Conservation (phyloP, 2,329 filamentous ascomycete genomes). For the Neonectria punicea region DNA sequence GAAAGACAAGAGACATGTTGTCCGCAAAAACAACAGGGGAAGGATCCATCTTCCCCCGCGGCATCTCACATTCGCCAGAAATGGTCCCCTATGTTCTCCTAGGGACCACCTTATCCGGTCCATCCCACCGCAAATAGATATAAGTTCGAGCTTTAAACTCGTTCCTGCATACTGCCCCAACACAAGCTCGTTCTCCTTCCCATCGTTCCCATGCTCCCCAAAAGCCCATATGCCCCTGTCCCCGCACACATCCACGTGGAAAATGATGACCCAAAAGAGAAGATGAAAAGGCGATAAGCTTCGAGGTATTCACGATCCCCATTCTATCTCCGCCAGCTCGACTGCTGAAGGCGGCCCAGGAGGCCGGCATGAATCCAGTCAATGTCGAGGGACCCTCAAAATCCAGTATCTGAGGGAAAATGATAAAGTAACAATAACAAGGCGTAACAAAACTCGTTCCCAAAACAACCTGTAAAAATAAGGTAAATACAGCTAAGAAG, state of each 20-base stretch:
- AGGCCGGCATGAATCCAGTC: not conserved
- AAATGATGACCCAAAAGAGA: not conserved
- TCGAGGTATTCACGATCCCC: not conserved
- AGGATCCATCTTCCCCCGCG: not conserved
- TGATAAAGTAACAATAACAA: conserved; percentile 6
- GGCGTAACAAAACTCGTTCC: conserved; percentile 10
- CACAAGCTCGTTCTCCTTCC: not conserved
- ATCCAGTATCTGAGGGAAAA: not conserved
- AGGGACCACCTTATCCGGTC: not conserved
- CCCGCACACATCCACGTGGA: not conserved
- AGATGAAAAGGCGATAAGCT: not conserved
- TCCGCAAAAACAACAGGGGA: not conserved
- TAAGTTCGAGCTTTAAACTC: conserved; percentile 3
- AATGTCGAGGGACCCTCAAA: not conserved
- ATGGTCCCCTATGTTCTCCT: conserved; percentile 2
- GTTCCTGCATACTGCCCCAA: conserved; percentile 3
- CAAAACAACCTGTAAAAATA: conserved; percentile 17
- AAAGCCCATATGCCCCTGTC: not conserved
- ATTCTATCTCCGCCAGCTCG: not conserved
- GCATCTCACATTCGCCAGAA: conserved; percentile 9
- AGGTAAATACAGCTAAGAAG: conserved; percentile 21
- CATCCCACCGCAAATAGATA: conserved; percentile 8
- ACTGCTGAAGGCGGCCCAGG: not conserved
- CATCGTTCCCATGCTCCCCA: not conserved
- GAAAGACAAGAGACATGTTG: not conserved